Conservation (phyloP, 2,329 filamentous ascomycete species). For the Apiospora rasikravindrae region DNA sequence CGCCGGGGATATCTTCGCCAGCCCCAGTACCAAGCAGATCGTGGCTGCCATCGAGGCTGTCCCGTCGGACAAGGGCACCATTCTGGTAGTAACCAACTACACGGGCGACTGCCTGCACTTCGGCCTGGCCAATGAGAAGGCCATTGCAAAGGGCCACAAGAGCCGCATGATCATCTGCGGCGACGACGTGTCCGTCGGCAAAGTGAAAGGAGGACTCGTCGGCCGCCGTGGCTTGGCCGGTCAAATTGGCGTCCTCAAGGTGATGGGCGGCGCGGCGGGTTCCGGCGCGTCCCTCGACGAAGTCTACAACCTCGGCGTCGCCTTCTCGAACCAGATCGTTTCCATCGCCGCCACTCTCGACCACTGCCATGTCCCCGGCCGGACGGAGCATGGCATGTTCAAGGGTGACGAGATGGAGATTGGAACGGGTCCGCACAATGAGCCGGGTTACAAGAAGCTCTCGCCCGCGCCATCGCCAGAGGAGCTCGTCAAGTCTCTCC, state of each 20-base stretch:
- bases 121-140: conserved; percentile 63
- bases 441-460: conserved; percentile 64
- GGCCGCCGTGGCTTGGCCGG: conserved; percentile 67
- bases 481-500: conserved; percentile 60
- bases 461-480: conserved; percentile 55
- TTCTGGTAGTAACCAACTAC: conserved; percentile 69
- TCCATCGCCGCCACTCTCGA: conserved; percentile 64
- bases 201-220: conserved; percentile 60
- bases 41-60: conserved; percentile 61
- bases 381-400: conserved; percentile 54
- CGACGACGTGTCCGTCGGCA: conserved; percentile 69
- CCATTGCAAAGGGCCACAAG: conserved; percentile 57
- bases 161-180: conserved; percentile 65
- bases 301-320: conserved; percentile 55
- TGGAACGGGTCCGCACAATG: conserved; percentile 72
- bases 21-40: conserved; percentile 67
- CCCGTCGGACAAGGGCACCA: conserved; percentile 59
- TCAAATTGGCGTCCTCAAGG: conserved; percentile 64
- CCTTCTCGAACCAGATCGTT: conserved; percentile 57
- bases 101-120: conserved; percentile 69
- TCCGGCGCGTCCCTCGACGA: conserved; percentile 54
- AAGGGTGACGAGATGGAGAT: conserved; percentile 60
- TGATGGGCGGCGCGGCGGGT: conserved; percentile 57
- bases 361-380: conserved; percentile 64
- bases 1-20: conserved; percentile 67